Evolutionary conservation across 1,139 yeast genomes (phyloP).

Genomic region (Yamadazyma epiphylla): DNA sequence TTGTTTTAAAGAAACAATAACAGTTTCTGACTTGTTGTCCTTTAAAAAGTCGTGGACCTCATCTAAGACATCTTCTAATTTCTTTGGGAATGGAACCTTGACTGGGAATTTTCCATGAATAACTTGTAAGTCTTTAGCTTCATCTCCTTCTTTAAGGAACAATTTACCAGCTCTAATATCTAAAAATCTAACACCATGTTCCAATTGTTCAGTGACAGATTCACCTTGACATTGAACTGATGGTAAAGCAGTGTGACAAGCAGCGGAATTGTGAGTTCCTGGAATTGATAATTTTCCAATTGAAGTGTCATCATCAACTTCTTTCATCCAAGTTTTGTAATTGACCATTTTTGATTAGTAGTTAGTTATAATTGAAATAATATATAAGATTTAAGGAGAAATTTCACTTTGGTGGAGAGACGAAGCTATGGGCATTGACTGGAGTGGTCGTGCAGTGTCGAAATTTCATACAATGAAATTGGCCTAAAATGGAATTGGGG

Average conservation of each 20-base stretch:
- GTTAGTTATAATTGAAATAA: background rate
- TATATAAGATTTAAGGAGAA: background rate
- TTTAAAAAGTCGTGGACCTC: conserved; percentile 60
- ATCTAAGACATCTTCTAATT: conserved; percentile 42
- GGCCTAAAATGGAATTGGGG: too few species aligned
- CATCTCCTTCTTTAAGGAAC: conserved; percentile 45
- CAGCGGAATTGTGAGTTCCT: conserved; percentile 81
- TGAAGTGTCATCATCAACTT: conserved; percentile 48
- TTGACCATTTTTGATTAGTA: conserved; percentile 29
- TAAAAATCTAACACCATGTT: conserved; percentile 69
- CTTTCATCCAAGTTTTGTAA: conserved; percentile 52
- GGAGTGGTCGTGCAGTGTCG: background rate
- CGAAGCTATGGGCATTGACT: too few species aligned
- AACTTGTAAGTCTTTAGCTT: conserved; percentile 57
- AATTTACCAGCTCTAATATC: conserved; percentile 66
- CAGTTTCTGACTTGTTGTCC: conserved; percentile 54
- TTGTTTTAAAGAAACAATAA: conserved; percentile 67
- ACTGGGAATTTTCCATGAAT: conserved; percentile 80
- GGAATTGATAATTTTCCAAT: conserved; percentile 62
- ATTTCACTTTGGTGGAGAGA: background rate
- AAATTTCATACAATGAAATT: too few species aligned
- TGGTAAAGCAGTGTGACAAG: conserved; percentile 70
- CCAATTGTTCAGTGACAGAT: conserved; percentile 56
- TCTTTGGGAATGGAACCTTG: conserved; percentile 54
- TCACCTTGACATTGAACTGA: conserved; percentile 77